A percentile compares a stretch with the other conserved stretches of the same genome.
Conservation (phyloP, 805 yeast genomes). For the Candida golubevii region DNA sequence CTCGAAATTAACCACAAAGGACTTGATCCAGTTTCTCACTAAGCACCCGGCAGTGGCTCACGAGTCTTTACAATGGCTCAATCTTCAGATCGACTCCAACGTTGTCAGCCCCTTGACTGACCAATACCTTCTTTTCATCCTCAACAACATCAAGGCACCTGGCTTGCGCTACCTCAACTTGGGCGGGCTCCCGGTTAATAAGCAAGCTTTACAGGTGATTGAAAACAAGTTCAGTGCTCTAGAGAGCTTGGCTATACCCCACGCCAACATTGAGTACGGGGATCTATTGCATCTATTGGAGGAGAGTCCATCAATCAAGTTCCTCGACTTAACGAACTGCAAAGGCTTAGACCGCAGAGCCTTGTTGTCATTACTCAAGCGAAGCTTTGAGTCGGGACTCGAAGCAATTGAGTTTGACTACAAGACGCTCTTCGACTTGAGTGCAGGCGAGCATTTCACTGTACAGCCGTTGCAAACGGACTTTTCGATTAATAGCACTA, state of each 20-base stretch:
- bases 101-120: conserved; percentile 56
- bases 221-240: conserved; percentile 36
- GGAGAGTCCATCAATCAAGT: conserved; percentile 38
- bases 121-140: conserved; percentile 43
- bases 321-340: conserved; percentile 65
- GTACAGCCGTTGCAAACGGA: conserved; percentile 28
- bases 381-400: conserved; percentile 30
- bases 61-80: conserved; percentile 59
- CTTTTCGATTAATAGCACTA: conserved; percentile 21
- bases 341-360: conserved; percentile 58
- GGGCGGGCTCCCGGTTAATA: conserved; percentile 59
- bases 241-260: conserved; percentile 41
- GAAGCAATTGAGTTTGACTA: conserved; percentile 65
- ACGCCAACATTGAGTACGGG: conserved; percentile 32
- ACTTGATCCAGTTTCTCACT: conserved; percentile 62
- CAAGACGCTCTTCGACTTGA: conserved; percentile 48
- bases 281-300: conserved; percentile 35
- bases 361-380: conserved; percentile 26
- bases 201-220: conserved; percentile 34
- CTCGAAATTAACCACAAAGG: conserved; percentile 66
- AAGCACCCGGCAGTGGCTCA: conserved; percentile 60
- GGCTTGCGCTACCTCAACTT: conserved; percentile 51
- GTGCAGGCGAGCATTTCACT: conserved; percentile 33
- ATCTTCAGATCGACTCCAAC: conserved; percentile 58
- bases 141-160: conserved; percentile 42